Evolutionary conservation across 2,329 filamentous ascomycete genomes (phyloP), one percentile per base, ranked within the genome.

Genomic region (Myriangium duriaei): DNA sequence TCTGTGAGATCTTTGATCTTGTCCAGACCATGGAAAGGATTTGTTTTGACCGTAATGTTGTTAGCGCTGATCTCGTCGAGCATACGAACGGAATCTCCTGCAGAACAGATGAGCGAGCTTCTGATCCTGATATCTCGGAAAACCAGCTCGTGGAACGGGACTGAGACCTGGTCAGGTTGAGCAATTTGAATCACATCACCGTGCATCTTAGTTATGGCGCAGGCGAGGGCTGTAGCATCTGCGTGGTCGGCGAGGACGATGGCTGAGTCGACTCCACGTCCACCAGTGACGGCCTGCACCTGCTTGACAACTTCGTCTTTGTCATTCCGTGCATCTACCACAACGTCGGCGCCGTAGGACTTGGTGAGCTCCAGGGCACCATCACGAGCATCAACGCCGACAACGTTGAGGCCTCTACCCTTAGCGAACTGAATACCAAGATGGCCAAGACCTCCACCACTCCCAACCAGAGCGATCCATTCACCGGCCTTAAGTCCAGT

Each of bases 161-260:
- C 56, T 15, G 40, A 42, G 11, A 64, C 49, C 9, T 53, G 48
- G 21, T 58, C 51, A 6, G 59, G 60, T 44, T 75, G 72, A n/a
- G 71, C 72, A 33, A 77, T 65, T 51, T 77, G 71, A 2, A 77
- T 59, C 49, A 76, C 59, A 0, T 58, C 64, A 2, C 71, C 72
- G 48, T 78, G 74, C 63, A 70, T 74, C 48, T 62, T 67, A 0
- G 74, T 78, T 1, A 74, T 57, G 0, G 71, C 71, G 37, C 68
- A 72, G 0, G 62, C 65, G 14, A 66, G 52, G 4, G 62, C 69
- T 29, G 69, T 65, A 2, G 72, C 66, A 0, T 54, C 55, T 2
- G 58, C 51, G 12, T 68, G 66, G 44, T 76, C 72, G n/a, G 63
- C 63, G 1, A 77, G 50, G 33, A 68, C 68, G 10, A 78, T 51